Evolutionary conservation across 352 stramenopile genomes (phyloP).

Genomic region (Phytopythium boreale): DNA sequence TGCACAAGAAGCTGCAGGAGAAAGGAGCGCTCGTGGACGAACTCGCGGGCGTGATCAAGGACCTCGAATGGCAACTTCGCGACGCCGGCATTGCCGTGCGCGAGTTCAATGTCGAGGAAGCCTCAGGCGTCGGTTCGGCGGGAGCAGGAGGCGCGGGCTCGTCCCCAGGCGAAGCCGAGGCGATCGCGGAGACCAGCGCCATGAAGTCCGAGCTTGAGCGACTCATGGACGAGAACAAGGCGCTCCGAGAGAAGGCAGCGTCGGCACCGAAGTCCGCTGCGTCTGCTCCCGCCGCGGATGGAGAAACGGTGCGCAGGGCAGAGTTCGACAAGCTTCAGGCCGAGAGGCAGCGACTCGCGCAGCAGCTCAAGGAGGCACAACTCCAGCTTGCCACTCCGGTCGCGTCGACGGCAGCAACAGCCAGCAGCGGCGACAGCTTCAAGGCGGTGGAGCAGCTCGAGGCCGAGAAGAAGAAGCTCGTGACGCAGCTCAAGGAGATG

Average conservation of each 20-base stretch:
- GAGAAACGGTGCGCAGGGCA: slow-evolving; percentile 25
- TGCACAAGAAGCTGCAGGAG: slow-evolving; percentile 77
- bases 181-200: slow-evolving; percentile 50
- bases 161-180: slow-evolving; percentile 34
- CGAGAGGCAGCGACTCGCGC: slow-evolving; percentile 52
- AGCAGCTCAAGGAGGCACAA: slow-evolving; percentile 62
- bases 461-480: slow-evolving; percentile 50
- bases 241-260: slow-evolving; percentile 29
- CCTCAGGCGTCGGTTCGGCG: slow-evolving; percentile 1
- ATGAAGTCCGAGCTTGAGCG: slow-evolving; percentile 78
- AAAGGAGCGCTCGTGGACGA: slow-evolving; percentile 66
- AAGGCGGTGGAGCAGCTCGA: slow-evolving; percentile 23
- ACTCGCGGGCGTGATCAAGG: slow-evolving; percentile 55
- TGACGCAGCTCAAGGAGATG: slow-evolving; percentile 56
- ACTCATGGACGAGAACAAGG: slow-evolving; percentile 67
- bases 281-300: neutral
- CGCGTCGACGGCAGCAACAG: neutral
- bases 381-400: slow-evolving; percentile 33
- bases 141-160: neutral
- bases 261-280: slow-evolving; percentile 10
- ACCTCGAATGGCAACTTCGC: slow-evolving; percentile 59
- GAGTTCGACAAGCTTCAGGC: slow-evolving; percentile 46
- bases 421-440: neutral
- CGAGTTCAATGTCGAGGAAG: slow-evolving; percentile 32
- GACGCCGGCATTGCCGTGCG: slow-evolving; percentile 45